Base-by-base conservation (phyloP, 306 rosid species). In the Alnus rubra region DNA sequence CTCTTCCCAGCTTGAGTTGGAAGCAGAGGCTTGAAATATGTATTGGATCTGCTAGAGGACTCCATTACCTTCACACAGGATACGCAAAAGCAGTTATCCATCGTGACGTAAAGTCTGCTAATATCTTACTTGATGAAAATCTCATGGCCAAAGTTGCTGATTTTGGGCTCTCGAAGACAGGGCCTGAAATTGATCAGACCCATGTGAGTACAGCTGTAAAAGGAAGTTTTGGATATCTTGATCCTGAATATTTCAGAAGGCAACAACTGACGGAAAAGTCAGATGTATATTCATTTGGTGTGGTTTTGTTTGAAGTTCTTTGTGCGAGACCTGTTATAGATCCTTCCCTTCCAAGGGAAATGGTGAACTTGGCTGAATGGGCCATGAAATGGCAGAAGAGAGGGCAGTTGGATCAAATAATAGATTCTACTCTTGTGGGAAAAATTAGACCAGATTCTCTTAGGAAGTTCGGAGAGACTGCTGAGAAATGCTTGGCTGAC, bases 61-160 rank as follows among this genome's bases (percentile, higher is more conserved):
- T 94, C 23, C 98, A 94, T 80, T 92, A 94, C 89, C 97, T 94
- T 81, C 98, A 92, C 83, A 94, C 97, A 5, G 92, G 98, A 77
- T 86, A 92, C 82, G 91, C 96, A 60, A 94, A 90, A 84, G 97
- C 96, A 7, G 92, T 94, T 76, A 94, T 94, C 80, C 97, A 94
- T 76, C 97, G 98, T 0, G 96, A 94, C 3, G 98, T 92, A 74
- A 94, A 94, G 81, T 90, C 98, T 13, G 98, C 98, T 5, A 94
- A 90, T 70, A 94, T 94, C 62, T 86, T 94, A 51, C 94, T 94
- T 31, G 98, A 94, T 18, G 98, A 94, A 83, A 92, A 90, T 75
- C 90, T 94, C 31, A 94, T 92, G 97, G 97, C 98, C 45, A 94
- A 92, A 81, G 98, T 94, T 63, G 96, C 98, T 68, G 98, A 92